These are phyloP conservation scores for Daedaleopsis sinensis DNA, from an alignment of 768 basidiomycete species.

Conservation along the genomic window DNA sequence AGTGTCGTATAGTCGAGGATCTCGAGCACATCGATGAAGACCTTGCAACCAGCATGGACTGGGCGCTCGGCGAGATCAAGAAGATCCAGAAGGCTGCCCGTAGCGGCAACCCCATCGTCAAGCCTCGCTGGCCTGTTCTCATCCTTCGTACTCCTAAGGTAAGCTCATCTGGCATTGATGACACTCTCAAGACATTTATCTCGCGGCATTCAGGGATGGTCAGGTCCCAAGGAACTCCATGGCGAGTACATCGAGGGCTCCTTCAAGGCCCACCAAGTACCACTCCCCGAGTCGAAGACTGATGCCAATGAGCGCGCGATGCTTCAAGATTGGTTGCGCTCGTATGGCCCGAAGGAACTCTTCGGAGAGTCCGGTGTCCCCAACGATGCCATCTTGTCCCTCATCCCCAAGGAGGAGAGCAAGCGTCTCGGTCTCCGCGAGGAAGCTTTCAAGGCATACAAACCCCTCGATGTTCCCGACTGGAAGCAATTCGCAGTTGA, in stretches of 20 bases:
- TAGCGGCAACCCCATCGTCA: slow-evolving; percentile 71
- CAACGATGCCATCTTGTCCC: slow-evolving; percentile 53
- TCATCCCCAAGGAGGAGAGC: slow-evolving; percentile 53
- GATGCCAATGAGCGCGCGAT: slow-evolving; percentile 61
- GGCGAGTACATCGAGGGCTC: slow-evolving; percentile 81
- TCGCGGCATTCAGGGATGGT: slow-evolving; percentile 48
- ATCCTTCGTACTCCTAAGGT: slow-evolving; percentile 86
- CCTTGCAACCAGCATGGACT: slow-evolving; percentile 80
- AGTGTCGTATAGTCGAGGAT: slow-evolving; percentile 80
- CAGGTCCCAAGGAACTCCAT: slow-evolving; percentile 65
- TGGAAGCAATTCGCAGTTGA: slow-evolving; percentile 61
- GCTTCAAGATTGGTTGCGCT: slow-evolving; percentile 73
- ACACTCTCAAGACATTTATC: neutral
- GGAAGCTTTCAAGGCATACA: slow-evolving; percentile 66
- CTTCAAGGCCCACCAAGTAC: slow-evolving; percentile 88
- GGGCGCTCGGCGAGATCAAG: slow-evolving; percentile 73
- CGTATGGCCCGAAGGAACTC: slow-evolving; percentile 70
- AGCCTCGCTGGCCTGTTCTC: slow-evolving; percentile 91
- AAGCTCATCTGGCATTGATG: neutral
- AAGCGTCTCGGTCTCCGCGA: slow-evolving; percentile 66
- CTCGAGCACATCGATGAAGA: slow-evolving; percentile 70
- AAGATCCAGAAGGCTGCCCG: slow-evolving; percentile 83
- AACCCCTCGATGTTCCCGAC: slow-evolving; percentile 62
- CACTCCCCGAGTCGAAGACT: slow-evolving; percentile 72
- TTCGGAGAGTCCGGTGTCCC: slow-evolving; percentile 61